phyloP scores from a whole-genome alignment of 1,284 basidiomycete species.

The Trametes hirsuta region DNA sequence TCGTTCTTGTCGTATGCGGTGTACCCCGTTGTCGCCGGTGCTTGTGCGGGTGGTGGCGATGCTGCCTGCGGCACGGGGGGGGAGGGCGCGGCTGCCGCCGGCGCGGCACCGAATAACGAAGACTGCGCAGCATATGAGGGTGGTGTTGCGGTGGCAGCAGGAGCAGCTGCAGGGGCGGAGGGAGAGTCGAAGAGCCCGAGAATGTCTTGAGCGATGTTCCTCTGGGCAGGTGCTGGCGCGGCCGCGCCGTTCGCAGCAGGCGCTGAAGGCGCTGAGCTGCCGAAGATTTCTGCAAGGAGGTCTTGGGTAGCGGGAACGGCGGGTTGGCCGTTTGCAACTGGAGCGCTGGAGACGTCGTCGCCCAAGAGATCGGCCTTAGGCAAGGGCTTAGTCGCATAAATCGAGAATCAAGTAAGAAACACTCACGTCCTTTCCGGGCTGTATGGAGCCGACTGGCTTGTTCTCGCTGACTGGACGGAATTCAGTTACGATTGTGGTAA shows the following conservation, averaged over 20 bases:
- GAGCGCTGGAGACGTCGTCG: slow-evolving; percentile 62
- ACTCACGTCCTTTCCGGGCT: slow-evolving; percentile 72
- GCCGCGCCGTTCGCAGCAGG: slow-evolving; percentile 41
- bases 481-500: neutral
- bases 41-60: slow-evolving; percentile 40
- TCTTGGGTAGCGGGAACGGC: slow-evolving; percentile 80
- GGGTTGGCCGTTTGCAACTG: slow-evolving; percentile 37
- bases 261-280: slow-evolving; percentile 51
- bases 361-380: slow-evolving; percentile 47
- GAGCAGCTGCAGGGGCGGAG: slow-evolving; percentile 39
- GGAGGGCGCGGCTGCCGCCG: slow-evolving; percentile 1
- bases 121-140: slow-evolving; percentile 31
- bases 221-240: slow-evolving; percentile 48
- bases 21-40: slow-evolving; percentile 71
- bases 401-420: neutral
- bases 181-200: slow-evolving; percentile 82
- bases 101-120: slow-evolving; percentile 26
- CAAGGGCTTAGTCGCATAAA: neutral
- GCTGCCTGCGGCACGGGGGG: slow-evolving; percentile 42
- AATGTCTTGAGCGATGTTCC: slow-evolving; percentile 85
- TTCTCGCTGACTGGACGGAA: slow-evolving; percentile 81
- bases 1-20: slow-evolving; percentile 92
- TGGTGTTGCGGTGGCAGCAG: slow-evolving; percentile 42
- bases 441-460: slow-evolving; percentile 89
- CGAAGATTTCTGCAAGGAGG: slow-evolving; percentile 94